Evolutionary conservation across 768 basidiomycete genomes (phyloP).

Genomic region (Candolleomyces aberdarensis): DNA sequence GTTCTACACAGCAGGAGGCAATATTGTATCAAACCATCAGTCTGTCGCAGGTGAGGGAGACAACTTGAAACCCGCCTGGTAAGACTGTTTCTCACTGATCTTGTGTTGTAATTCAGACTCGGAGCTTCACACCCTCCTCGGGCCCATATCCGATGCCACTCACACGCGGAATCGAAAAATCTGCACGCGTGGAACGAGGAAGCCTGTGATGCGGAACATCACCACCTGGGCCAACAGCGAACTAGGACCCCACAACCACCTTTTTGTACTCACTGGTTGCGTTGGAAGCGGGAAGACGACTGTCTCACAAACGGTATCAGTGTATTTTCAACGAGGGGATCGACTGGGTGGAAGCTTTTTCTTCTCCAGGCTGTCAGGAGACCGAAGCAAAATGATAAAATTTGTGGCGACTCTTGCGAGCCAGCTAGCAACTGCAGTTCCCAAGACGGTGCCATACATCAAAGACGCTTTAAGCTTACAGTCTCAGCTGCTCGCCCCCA

Average conservation of each 20-base stretch:
- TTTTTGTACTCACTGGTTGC: conserved; percentile 16
- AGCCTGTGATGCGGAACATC: not conserved
- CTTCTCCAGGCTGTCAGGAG: conserved; percentile 6
- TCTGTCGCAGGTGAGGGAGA: too few relatives aligned
- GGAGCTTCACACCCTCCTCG: not conserved
- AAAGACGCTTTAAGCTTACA: not conserved
- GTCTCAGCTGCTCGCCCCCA: not conserved
- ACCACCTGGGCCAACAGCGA: not conserved
- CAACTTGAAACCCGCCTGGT: too few relatives aligned
- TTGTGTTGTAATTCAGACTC: too few relatives aligned
- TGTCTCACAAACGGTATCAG: conserved; percentile 12
- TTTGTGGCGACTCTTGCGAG: conserved; percentile 14
- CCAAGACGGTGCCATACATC: not conserved
- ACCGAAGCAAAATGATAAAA: not conserved
- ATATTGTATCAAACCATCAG: too few relatives aligned
- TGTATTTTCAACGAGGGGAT: not conserved
- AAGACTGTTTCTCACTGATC: too few relatives aligned
- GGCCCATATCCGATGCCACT: not conserved
- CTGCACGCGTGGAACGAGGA: not conserved
- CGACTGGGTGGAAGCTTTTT: conserved; percentile 13
- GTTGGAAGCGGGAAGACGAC: conserved; percentile 18
- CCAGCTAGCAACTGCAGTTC: conserved; percentile 8
- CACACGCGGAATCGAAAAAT: not conserved
- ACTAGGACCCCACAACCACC: not conserved
- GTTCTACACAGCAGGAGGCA: too few relatives aligned